Evolutionary conservation across 495 filamentous ascomycete genomes (phyloP).

Genomic region (Podospora fimiseda): DNA sequence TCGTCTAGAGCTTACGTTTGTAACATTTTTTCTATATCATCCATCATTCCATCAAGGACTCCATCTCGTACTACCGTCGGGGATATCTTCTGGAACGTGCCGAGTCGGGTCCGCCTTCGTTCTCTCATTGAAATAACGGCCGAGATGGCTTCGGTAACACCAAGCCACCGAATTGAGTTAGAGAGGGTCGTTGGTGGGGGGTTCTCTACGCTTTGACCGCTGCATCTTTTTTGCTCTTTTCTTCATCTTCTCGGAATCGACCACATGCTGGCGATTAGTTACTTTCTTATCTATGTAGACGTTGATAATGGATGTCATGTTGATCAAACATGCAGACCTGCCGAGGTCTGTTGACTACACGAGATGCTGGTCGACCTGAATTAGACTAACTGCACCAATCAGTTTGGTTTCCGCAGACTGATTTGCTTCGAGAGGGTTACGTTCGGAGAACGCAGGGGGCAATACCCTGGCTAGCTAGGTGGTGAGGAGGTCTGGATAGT

Average conservation of each 20-base stretch:
- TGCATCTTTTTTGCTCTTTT: neutral
- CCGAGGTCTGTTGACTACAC: neutral
- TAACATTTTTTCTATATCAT: no score
- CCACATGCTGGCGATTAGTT: no score
- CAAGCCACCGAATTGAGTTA: neutral
- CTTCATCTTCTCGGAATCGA: neutral
- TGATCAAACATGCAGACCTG: neutral
- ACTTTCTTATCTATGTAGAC: no score
- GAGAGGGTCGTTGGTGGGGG: neutral
- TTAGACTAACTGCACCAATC: constrained; percentile 3
- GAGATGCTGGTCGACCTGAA: neutral
- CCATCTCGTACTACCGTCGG: no score
- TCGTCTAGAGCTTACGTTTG: constrained; percentile 6
- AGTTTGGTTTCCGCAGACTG: constrained; percentile 8
- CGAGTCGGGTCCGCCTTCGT: neutral
- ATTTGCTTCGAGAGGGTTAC: constrained; percentile 15
- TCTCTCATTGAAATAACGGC: neutral
- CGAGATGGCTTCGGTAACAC: neutral
- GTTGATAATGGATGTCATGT: no score
- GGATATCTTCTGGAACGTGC: constrained; percentile 5
- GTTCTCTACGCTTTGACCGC: neutral
- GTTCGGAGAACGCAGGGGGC: constrained; percentile 20
- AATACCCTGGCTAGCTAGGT: neutral
- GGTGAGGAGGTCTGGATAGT: no score
- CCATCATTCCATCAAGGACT: no score